Percentiles rank a stretch among this genome's conserved stretches.
phyloP scores from a whole-genome alignment of 257 asterid species.

The Ajuga chamaepitys region DNA sequence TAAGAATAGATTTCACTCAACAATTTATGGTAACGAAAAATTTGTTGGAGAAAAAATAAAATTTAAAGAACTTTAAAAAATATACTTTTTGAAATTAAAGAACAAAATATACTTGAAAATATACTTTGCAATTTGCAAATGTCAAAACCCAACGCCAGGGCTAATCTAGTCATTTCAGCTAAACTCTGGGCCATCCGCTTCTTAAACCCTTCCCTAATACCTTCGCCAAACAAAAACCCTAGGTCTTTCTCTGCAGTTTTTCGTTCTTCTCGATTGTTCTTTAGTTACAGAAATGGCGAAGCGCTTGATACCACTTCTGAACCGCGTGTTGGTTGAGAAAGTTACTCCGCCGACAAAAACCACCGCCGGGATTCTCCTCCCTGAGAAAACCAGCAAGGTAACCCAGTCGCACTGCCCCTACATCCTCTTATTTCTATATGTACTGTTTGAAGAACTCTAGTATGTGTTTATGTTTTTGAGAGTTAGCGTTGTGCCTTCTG shows the following conservation, averaged over 20 bases:
- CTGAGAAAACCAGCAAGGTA: constrained; percentile 56
- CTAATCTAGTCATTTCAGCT: constrained; percentile 12
- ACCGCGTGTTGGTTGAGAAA: constrained; percentile 53
- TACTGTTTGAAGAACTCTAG: not conserved
- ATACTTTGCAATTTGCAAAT: no score
- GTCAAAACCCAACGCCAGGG: constrained; percentile 4
- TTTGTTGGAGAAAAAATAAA: no score
- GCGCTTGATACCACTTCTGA: constrained; percentile 55
- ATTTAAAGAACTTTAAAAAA: no score
- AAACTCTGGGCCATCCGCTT: not conserved
- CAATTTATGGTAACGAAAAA: no score
- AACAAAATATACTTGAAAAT: no score
- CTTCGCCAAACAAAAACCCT: constrained; percentile 22
- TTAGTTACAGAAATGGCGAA: constrained; percentile 34
- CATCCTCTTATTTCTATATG: not conserved
- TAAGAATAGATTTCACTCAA: no score
- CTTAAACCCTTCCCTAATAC: constrained; percentile 4
- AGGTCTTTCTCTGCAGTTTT: not conserved
- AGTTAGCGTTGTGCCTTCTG: not conserved
- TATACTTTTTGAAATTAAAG: no score
- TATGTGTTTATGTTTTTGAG: not conserved
- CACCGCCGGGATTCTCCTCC: constrained; percentile 53
- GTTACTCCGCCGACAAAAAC: constrained; percentile 45
- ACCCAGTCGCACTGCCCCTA: not conserved
- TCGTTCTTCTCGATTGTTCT: constrained; percentile 10